Evolutionary conservation across 2,329 filamentous ascomycete genomes (phyloP).

Genomic region (Clonostachys byssicola): DNA sequence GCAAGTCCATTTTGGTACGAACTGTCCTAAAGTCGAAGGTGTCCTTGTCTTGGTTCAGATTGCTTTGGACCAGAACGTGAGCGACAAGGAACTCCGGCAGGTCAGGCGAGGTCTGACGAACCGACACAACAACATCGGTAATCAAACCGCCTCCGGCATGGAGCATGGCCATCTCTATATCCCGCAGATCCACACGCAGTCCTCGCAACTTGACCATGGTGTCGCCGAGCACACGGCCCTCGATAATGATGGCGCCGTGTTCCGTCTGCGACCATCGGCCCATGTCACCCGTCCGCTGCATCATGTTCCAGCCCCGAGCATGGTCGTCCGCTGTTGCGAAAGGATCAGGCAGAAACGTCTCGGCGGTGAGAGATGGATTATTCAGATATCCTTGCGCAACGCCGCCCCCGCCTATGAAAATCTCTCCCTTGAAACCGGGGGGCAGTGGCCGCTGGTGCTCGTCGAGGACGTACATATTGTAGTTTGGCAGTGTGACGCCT

Average conservation of each 20-base stretch:
- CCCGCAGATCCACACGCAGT: slow-evolving; percentile 32
- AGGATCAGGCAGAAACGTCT: not conserved
- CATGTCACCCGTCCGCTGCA: slow-evolving; percentile 29
- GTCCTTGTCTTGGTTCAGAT: not conserved
- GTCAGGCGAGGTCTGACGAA: too few relatives aligned
- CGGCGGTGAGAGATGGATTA: not conserved
- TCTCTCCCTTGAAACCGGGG: not conserved
- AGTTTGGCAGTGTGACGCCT: slow-evolving; percentile 11
- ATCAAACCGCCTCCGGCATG: slow-evolving; percentile 2
- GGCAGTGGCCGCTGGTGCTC: slow-evolving; percentile 9
- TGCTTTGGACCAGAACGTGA: slow-evolving; percentile 7
- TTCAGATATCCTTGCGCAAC: not conserved
- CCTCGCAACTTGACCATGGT: slow-evolving; percentile 33
- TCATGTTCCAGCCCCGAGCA: slow-evolving; percentile 1
- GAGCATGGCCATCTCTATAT: slow-evolving; percentile 14
- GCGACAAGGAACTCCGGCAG: slow-evolving; percentile 13
- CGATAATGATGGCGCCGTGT: slow-evolving; percentile 18
- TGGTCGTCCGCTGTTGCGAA: not conserved
- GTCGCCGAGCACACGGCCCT: slow-evolving; percentile 25
- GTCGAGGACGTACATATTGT: slow-evolving; percentile 33
- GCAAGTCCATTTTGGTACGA: too few relatives aligned
- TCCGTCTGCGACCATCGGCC: slow-evolving; percentile 14
- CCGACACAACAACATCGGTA: slow-evolving; percentile 6
- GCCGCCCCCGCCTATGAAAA: not conserved
- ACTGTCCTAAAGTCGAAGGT: too few relatives aligned